Base-by-base conservation (phyloP, 345 rosid genomes). In the Diplotaxis tenuifolia region DNA sequence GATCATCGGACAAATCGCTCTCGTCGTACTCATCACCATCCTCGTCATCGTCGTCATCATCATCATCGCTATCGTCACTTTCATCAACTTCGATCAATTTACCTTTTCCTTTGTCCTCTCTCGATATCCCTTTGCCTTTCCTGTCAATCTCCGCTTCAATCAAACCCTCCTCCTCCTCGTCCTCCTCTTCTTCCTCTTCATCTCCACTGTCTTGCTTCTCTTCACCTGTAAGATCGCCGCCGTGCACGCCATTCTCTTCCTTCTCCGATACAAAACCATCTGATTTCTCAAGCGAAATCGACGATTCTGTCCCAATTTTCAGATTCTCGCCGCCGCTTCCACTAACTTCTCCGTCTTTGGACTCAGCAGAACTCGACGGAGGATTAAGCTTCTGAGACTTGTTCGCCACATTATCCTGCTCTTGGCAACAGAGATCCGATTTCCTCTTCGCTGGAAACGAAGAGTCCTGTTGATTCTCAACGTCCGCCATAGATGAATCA, bases 1-100 rank as follows among this genome's bases (percentile, higher is more conserved):
- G 96, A 85, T 95, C 97, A 15, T 95, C 97, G 5, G 95, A 88
- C 61, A 84, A 80, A 67, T 92, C 96, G 71, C 87, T 84, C 12
- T 79, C 89, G 16, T 71, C 84, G 6, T 77, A 85, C n/a, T 83
- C 81, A 67, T 78, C 85, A 63, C 65, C 67, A 19, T 72, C 84
- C 4, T 77, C 85, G n/a, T 76, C 84, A 16, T 76, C 84, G 25
- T 80, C 80, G 0, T 77, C 81, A 3, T 78, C 80, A 7, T 78
- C 85, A 61, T 76, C 88, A 21, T 79, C 87, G 2, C 71, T 80
- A 0, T 85, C 92, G 11, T 83, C 87, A 6, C 77, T 85, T 1
- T 78, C 86, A 4, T 77, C 93, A 9, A 76, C 84, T 28, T 80
- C 88, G 27, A 83, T 63, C 78, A 87, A 45, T 55, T 78, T 64